Base-by-base conservation (phyloP, 169 alveolate species). In the Eimeria maxima region DNA sequence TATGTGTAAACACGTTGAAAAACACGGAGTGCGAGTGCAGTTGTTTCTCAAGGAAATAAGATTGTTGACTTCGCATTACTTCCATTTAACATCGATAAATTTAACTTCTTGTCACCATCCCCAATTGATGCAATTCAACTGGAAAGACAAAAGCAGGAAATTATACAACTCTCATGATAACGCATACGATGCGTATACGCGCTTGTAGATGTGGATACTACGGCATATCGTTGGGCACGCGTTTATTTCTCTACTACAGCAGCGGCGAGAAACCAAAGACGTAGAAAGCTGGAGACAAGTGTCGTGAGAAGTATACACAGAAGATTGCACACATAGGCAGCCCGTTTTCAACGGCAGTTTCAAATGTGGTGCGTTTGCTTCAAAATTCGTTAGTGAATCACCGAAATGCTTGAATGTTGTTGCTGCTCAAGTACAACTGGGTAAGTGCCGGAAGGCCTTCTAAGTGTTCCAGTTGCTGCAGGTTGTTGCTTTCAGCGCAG, bases 391-490 rank as follows among this genome's bases (percentile, higher is more conserved):
- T 16, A 22, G 24, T 45, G 89, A n/a, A 10, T 42, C 53, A 87
- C 93, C 93, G 60, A 44, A 87, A 87, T 71, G 53, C 81, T 60
- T 50, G 93, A 87, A 87, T 38, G 50, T 60, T 63, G 93, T 87
- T 87, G 80, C 53, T 87, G 83, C 81, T 65, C 47, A 87, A 73
- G 65, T 87, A 87, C 83, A 87, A 47, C 81, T 87, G 93, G 3
- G 80, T 87, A 44, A 87, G 93, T 14, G 93, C 93, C 10, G 93
- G 93, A 57, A 87, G 81, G 38, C 93, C 93, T 44, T 63, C 81
- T 22, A 87, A 63, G 7, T 87, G 93, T 22, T 87, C 81, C 44
- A 87, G 93, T 65, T 87, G 83, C 83, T 87, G 93, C 67, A 87
- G 81, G 42, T 60, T 87, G 81, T 87, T 87, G 78, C 83, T 53